Conservation (phyloP, 2,329 filamentous ascomycete genomes). For the Pseudogymnoascus sp. region DNA sequence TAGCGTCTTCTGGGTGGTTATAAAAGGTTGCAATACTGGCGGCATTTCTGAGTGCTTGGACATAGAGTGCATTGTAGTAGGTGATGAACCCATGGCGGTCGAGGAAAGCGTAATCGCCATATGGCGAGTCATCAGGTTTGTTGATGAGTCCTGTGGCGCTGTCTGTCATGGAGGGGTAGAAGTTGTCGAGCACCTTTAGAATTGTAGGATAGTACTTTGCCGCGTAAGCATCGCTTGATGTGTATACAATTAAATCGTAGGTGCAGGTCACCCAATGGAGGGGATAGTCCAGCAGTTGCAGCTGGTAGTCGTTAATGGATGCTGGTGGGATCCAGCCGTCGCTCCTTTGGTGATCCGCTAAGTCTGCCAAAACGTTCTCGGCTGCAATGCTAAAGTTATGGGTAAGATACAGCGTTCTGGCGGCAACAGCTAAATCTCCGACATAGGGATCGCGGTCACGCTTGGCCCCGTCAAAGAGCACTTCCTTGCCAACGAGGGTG, state of each 20-base stretch:
- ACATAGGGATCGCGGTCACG: slow-evolving; percentile 46
- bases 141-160: slow-evolving; percentile 33
- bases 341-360: slow-evolving; percentile 39
- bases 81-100: slow-evolving; percentile 39
- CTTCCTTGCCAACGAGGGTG: slow-evolving; percentile 37
- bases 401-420: slow-evolving; percentile 40
- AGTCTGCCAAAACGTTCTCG: slow-evolving; percentile 41
- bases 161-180: slow-evolving; percentile 38
- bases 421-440: slow-evolving; percentile 43
- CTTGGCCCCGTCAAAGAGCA: slow-evolving; percentile 44
- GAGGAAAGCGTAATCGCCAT: slow-evolving; percentile 46
- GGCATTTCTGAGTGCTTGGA: slow-evolving; percentile 37
- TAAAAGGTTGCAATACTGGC: slow-evolving; percentile 34
- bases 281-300: slow-evolving; percentile 44
- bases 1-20: slow-evolving; percentile 27
- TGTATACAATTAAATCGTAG: slow-evolving; percentile 43
- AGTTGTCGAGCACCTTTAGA: slow-evolving; percentile 35
- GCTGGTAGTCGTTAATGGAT: slow-evolving; percentile 36
- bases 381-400: slow-evolving; percentile 35
- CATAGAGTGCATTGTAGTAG: slow-evolving; percentile 46
- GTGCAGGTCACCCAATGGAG: slow-evolving; percentile 44
- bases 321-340: slow-evolving; percentile 48
- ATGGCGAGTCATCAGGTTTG: slow-evolving; percentile 33
- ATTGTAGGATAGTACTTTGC: slow-evolving; percentile 35
- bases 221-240: slow-evolving; percentile 37